Evolutionary conservation across 2,329 filamentous ascomycete species (phyloP).

Genomic region (Echinosphaeria canescens): DNA sequence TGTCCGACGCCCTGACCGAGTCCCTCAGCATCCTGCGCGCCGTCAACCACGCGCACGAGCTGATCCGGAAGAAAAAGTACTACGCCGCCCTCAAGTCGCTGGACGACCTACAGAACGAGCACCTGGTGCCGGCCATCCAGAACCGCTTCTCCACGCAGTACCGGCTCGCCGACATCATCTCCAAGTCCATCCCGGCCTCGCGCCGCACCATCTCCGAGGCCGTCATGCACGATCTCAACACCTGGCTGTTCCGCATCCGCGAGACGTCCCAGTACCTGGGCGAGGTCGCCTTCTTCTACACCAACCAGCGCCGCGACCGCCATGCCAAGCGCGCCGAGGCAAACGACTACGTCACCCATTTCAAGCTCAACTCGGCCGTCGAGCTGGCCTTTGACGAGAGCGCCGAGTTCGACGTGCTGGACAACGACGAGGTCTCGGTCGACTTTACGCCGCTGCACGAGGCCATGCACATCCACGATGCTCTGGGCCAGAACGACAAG

Average conservation of each 20-base stretch:
- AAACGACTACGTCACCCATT: conserved; percentile 54
- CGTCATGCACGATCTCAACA: conserved; percentile 93
- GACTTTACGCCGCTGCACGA: conserved; percentile 92
- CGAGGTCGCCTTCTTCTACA: conserved; percentile 93
- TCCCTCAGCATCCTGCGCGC: conserved; percentile 82
- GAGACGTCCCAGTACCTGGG: conserved; percentile 93
- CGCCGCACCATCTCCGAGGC: conserved; percentile 88
- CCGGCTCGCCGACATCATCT: conserved; percentile 86
- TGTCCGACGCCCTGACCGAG: conserved; percentile 69
- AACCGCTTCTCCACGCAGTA: conserved; percentile 85
- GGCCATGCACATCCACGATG: conserved; percentile 89
- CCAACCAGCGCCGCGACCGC: conserved; percentile 62
- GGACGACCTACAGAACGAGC: conserved; percentile 90
- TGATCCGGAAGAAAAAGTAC: conserved; percentile 83
- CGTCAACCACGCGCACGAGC: conserved; percentile 84
- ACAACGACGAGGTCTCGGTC: conserved; percentile 88
- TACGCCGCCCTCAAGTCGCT: conserved; percentile 86
- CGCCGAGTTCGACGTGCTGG: conserved; percentile 85
- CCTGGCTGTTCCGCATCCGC: conserved; percentile 85
- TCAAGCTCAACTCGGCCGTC: conserved; percentile 88
- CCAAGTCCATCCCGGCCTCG: conserved; percentile 82
- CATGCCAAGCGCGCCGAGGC: conserved; percentile 67
- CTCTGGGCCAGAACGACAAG: conserved; percentile 76
- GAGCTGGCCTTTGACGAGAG: conserved; percentile 89
- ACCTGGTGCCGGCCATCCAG: conserved; percentile 50